Conservation (phyloP, 352 stramenopile genomes). For the Pythium graminicola region DNA sequence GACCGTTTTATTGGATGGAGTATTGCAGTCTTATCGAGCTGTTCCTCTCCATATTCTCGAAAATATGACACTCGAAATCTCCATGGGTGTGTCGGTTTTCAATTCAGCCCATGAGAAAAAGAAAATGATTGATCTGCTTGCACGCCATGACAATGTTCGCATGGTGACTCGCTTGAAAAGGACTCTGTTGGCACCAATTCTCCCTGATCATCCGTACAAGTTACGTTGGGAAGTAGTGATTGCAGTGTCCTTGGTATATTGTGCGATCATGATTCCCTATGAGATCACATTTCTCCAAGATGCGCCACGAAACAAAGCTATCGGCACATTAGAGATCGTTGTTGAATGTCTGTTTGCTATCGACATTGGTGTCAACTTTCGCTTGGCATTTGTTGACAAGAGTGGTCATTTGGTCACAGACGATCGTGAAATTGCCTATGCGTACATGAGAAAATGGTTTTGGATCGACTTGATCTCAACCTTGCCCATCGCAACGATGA, state of each 20-base stretch:
- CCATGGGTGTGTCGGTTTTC: constrained; percentile 72
- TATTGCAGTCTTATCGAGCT: constrained; percentile 50
- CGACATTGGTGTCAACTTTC: constrained; percentile 56
- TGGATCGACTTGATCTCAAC: constrained; percentile 60
- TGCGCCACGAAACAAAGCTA: constrained; percentile 10
- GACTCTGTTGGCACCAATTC: constrained; percentile 33
- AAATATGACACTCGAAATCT: constrained; percentile 59
- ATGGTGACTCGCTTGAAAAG: constrained; percentile 25
- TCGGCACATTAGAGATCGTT: constrained; percentile 30
- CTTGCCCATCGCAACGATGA: constrained; percentile 42
- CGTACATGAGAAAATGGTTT: constrained; percentile 71
- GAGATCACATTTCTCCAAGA: constrained; percentile 53
- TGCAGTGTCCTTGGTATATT: constrained; percentile 40
- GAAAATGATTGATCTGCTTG: constrained; percentile 56
- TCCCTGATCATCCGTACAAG: constrained; percentile 42
- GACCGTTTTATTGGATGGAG: constrained; percentile 55
- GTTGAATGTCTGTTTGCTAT: constrained; percentile 44
- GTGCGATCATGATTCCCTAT: constrained; percentile 49
- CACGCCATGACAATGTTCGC: constrained; percentile 26
- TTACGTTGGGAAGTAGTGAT: constrained; percentile 49
- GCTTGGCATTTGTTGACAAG: constrained; percentile 36
- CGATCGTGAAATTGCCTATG: constrained; percentile 23
- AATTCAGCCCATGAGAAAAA: constrained; percentile 66
- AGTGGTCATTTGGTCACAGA: constrained; percentile 28
- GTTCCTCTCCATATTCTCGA: constrained; percentile 54